Evolutionary conservation across 441 rosid genomes (phyloP), one percentile per base, ranked within the genome.

Genomic region (Croton setiger): DNA sequence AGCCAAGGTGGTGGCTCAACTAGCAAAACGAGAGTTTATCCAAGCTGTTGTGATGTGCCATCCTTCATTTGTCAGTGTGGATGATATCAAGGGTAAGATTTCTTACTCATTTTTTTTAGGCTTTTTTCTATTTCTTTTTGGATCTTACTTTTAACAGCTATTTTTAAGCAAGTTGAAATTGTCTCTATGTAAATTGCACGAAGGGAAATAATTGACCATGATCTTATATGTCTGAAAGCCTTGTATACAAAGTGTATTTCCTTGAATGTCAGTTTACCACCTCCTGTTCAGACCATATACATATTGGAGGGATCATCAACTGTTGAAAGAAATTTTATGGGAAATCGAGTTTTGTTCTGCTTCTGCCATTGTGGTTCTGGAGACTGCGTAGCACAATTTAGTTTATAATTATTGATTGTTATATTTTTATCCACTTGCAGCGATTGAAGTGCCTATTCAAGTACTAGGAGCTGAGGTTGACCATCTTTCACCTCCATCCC

Each of bases 381-480:
- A n/a, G n/a, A n/a, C n/a, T n/a, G n/a, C n/a, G n/a, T 53, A 54
- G 49, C 13, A 39, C 18, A 18, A 66, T 21, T 65, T 36, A 15
- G 17, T 36, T 51, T 65, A 51, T 21, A 52, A 20, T 37, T 65
- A 53, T 18, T 66, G 20, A 47, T 43, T 3, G 36, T 8, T 18
- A n/a, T 18, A 45, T 48, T 20, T 59, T 49, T 39, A 36, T 49
- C 61, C 54, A 23, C 48, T 62, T 73, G 72, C 83, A 91, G 97
- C 45, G 48, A 83, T 86, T 13, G 86, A 84, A 76, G 81, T 76
- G 68, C 98, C 96, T 45, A 76, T 86, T 59, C 67, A 84, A 15
- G 59, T 88, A 35, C 66, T 91, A 41, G 97, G 91, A 79, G 98
- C 96, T 5, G 91, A 93, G 74, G 39, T 76, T 23, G 98, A 91